A percentile compares a stretch with the other conserved stretches of the same genome.
phyloP scores from a whole-genome alignment of 2,329 filamentous ascomycete genomes.

The Hypoxylon sp. region DNA sequence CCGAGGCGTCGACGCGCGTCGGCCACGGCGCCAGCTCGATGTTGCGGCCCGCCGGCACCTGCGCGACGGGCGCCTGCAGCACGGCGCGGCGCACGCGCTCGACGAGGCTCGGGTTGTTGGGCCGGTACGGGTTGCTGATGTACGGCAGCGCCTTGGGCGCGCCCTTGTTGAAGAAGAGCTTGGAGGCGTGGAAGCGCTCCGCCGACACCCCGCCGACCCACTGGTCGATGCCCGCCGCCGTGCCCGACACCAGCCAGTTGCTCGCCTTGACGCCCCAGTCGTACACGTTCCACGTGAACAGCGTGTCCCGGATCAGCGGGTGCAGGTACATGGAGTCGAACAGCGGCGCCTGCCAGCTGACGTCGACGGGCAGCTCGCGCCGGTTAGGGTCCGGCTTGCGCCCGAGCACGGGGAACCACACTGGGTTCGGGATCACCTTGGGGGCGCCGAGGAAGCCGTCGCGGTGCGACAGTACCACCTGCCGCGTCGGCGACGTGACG shows the following conservation, averaged over 20 bases:
- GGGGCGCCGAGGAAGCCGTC: conserved; percentile 56
- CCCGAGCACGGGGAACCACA: conserved; percentile 7
- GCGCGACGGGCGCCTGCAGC: too few species aligned
- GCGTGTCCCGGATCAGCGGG: conserved; percentile 52
- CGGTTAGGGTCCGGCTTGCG: conserved; percentile 16
- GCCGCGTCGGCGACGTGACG: too few species aligned
- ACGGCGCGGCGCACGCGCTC: too few species aligned
- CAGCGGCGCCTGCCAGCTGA: conserved; percentile 52
- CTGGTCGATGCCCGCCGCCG: conserved; percentile 58
- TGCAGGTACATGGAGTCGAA: conserved; percentile 61
- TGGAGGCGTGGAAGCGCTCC: conserved; percentile 16
- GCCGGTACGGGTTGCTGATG: too few species aligned
- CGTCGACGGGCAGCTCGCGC: conserved; percentile 56
- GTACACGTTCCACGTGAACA: conserved; percentile 55
- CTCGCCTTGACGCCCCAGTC: conserved; percentile 54
- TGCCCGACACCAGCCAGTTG: too few species aligned
- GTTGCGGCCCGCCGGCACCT: too few species aligned
- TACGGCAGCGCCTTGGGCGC: conserved; percentile 29
- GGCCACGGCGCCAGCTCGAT: too few species aligned
- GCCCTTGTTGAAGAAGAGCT: conserved; percentile 49
- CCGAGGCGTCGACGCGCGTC: too few species aligned
- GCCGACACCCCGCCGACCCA: conserved; percentile 50
- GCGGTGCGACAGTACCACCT: conserved; percentile 54
- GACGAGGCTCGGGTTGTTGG: too few species aligned
- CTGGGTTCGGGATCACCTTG: conserved; percentile 45